Conservation (phyloP, 208 protist genomes). For the Novymonas esmeraldas region DNA sequence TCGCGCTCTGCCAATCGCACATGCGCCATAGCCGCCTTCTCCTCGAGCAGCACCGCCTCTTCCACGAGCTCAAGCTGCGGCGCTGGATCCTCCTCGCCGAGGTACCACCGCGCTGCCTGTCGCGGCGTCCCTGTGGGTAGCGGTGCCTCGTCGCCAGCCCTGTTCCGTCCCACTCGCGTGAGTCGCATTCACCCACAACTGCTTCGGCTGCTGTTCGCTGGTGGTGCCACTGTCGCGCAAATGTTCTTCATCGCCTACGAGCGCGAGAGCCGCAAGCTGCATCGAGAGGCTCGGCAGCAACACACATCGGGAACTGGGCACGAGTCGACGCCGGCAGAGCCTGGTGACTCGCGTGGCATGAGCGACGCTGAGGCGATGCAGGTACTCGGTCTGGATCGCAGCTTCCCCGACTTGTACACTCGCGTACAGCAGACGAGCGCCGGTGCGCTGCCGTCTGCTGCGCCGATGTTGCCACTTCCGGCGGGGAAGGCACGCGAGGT, state of each 20-base stretch:
- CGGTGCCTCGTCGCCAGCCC: constrained; percentile 21
- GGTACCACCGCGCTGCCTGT: too few species aligned
- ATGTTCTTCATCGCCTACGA: constrained; percentile 63
- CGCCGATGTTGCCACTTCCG: constrained; percentile 28
- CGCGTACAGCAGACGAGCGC: constrained; percentile 16
- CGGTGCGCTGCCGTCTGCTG: neutral
- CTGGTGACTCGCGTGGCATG: constrained; percentile 34
- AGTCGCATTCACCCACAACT: constrained; percentile 64
- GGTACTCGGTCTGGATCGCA: constrained; percentile 67
- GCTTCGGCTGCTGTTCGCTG: constrained; percentile 34
- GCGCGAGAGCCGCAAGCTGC: constrained; percentile 41
- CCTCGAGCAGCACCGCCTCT: too few species aligned
- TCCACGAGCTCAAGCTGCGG: too few species aligned
- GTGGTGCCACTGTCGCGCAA: constrained; percentile 45
- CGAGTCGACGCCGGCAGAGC: neutral
- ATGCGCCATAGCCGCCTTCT: too few species aligned
- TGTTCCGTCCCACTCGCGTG: constrained; percentile 43
- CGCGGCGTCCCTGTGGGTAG: neutral
- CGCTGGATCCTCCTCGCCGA: too few species aligned
- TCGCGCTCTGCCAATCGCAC: too few species aligned
- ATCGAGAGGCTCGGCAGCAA: constrained; percentile 22
- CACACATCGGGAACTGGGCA: neutral
- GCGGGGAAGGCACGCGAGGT: constrained; percentile 36
- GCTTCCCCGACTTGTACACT: constrained; percentile 20
- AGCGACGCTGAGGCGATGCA: constrained; percentile 64